Evolutionary conservation across 2,329 filamentous ascomycete genomes (phyloP).

Genomic region (Trichoderma brevicompactum): DNA sequence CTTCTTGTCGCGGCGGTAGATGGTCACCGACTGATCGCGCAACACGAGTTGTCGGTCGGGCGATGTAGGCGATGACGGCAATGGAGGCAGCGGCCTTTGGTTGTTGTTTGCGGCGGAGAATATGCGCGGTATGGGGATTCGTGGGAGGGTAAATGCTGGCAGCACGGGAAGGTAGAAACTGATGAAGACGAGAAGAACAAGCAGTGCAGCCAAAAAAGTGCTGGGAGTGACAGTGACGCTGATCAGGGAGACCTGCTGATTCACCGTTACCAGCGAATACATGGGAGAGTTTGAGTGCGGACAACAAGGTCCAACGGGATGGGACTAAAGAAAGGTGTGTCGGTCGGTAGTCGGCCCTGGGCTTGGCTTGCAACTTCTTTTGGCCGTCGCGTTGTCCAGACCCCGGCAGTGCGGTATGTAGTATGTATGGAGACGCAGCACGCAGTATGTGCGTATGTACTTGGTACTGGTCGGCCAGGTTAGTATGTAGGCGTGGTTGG

Average conservation of each 20-base stretch:
- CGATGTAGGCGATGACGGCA: slow-evolving; percentile 31
- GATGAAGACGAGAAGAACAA: slow-evolving; percentile 56
- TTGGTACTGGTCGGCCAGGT: neutral
- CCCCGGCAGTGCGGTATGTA: slow-evolving; percentile 25
- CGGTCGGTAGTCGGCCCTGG: slow-evolving; percentile 26
- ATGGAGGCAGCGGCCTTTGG: slow-evolving; percentile 38
- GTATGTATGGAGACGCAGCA: neutral
- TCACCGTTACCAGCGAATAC: slow-evolving; percentile 63
- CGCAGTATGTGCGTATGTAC: slow-evolving; percentile 10
- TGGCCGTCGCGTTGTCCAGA: slow-evolving; percentile 7
- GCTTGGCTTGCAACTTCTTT: slow-evolving; percentile 6
- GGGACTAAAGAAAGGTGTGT: slow-evolving; percentile 25
- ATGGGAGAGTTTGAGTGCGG: slow-evolving; percentile 45
- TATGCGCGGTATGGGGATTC: slow-evolving; percentile 42
- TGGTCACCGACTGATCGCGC: slow-evolving; percentile 41
- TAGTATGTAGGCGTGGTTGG: neutral
- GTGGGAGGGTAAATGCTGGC: slow-evolving; percentile 42
- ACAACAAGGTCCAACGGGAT: slow-evolving; percentile 29
- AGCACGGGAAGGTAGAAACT: slow-evolving; percentile 52
- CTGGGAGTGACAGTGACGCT: slow-evolving; percentile 63
- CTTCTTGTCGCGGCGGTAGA: slow-evolving; percentile 38
- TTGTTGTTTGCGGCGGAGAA: slow-evolving; percentile 9
- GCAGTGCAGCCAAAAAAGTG: slow-evolving; percentile 59
- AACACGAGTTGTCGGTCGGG: slow-evolving; percentile 38
- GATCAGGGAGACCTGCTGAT: slow-evolving; percentile 65